A percentile compares a stretch with the other conserved stretches of the same genome.
Conservation (phyloP, 768 basidiomycete genomes). For the Lepiota brunneoincarnata region DNA sequence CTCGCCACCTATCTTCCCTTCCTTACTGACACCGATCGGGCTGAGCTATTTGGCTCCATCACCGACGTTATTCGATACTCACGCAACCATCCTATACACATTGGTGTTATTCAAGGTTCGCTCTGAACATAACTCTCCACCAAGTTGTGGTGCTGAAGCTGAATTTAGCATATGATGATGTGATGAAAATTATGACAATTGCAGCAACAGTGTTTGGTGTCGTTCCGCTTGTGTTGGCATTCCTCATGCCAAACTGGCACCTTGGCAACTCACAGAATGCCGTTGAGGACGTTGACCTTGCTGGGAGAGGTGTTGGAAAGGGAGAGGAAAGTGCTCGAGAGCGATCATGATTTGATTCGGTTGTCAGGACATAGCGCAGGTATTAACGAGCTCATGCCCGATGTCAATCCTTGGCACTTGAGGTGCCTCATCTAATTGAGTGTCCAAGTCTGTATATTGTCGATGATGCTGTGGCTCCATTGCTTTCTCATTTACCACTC, state of each 20-base stretch:
- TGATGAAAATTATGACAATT: constrained; percentile 55
- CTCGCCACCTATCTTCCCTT: constrained; percentile 55
- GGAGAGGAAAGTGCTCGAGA: too few species aligned
- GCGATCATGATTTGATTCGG: too few species aligned
- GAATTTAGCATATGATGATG: constrained; percentile 46
- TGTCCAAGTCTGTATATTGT: too few species aligned
- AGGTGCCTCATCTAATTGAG: too few species aligned
- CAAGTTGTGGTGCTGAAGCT: not conserved
- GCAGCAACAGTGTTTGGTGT: constrained; percentile 51
- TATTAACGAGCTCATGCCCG: too few species aligned
- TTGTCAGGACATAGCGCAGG: too few species aligned
- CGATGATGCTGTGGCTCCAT: too few species aligned
- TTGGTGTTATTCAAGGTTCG: constrained; percentile 59
- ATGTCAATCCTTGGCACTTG: too few species aligned
- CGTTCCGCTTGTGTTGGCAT: constrained; percentile 54
- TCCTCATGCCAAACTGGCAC: constrained; percentile 64
- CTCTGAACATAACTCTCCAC: constrained; percentile 11
- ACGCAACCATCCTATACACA: constrained; percentile 54
- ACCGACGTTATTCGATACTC: constrained; percentile 45
- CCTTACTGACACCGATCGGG: constrained; percentile 38
- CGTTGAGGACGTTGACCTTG: constrained; percentile 43
- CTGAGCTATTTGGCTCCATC: constrained; percentile 54
- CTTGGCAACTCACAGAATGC: constrained; percentile 74
- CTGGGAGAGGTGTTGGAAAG: constrained; percentile 26
- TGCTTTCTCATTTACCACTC: too few species aligned